Evolutionary conservation across 129 eudicot genomes (phyloP), one percentile per base, ranked within the genome.

Genomic region (Flaveria sonorensis): DNA sequence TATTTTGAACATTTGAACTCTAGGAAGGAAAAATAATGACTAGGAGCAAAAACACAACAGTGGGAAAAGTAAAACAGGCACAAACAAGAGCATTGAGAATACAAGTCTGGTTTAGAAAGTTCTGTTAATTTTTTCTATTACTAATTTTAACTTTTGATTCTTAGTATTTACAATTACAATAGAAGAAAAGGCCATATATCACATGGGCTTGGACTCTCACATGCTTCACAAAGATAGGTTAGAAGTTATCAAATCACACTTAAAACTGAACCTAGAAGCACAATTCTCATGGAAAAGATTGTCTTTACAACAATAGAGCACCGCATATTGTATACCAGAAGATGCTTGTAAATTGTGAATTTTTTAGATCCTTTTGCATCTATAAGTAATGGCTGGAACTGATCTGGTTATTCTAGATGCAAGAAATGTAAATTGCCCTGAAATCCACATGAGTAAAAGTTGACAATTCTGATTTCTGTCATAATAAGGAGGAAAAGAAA

Each of bases 261-360:
- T 63, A 63, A 56, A 63, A 14, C 20, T 63, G 46, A 63, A 12
- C 21, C 6, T 63, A 63, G 11, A 32, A 15, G n/a, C 69, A 6
- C 46, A 15, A 1, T 63, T 63, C 1, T 28, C 23, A 32, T 32
- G 11, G 3, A 6, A 32, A 63, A 30, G 69, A 36, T 6, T 63
- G 7, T 15, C 20, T 63, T 63, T 61, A 18, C 32, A 11, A 39
- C 40, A 24, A 24, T 61, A 61, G 67, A 61, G 36, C 67, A 61
- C 67, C 67, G 12, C 50, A 45, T 12, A 26, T 51, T 61, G 40
- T 61, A 61, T 61, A 61, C 67, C 12, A 61, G 67, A 61, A 21
- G 42, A 61, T 42, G 26, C 42, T 11, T 23, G 21, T 15, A 63
- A 28, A 15, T 14, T 28, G 45, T 63, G 21, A 63, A 63, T 6